These are phyloP conservation scores for Citrus glauca DNA, from an alignment of 345 rosid species.

Conservation along the genomic window DNA sequence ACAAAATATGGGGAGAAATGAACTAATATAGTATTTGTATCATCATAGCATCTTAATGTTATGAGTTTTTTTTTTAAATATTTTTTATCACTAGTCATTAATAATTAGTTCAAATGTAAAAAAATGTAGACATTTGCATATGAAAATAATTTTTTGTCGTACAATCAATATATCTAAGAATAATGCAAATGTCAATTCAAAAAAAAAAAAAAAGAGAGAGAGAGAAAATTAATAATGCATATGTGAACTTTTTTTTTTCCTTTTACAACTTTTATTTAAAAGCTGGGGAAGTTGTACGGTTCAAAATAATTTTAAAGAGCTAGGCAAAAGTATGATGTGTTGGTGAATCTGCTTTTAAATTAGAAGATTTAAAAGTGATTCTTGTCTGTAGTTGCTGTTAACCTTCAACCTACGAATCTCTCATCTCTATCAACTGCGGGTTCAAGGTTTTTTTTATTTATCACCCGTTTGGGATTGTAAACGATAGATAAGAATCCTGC, in stretches of 20 bases:
- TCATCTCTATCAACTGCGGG: neutral
- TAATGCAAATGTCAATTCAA: too few relatives aligned
- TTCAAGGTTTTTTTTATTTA: neutral
- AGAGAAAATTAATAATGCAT: neutral
- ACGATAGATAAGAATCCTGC: neutral
- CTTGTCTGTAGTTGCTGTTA: slow-evolving; percentile 9
- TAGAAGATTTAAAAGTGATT: slow-evolving; percentile 9
- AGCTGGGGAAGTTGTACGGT: neutral
- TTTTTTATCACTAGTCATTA: too few relatives aligned
- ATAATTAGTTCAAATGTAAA: too few relatives aligned
- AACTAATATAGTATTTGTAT: too few relatives aligned
- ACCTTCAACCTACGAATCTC: slow-evolving; percentile 9
- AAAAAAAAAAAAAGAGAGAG: too few relatives aligned
- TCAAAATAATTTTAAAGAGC: neutral
- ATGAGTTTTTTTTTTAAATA: too few relatives aligned
- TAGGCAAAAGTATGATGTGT: neutral
- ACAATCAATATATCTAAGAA: neutral
- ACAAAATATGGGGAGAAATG: too few relatives aligned
- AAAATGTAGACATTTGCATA: too few relatives aligned
- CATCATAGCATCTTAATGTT: too few relatives aligned
- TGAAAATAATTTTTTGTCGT: neutral
- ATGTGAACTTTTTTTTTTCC: neutral
- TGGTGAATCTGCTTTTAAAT: neutral
- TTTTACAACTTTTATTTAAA: neutral
- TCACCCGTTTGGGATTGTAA: neutral